Evolutionary conservation across 1,284 basidiomycete species (phyloP).

Genomic region (Ustilago shanxiensis): DNA sequence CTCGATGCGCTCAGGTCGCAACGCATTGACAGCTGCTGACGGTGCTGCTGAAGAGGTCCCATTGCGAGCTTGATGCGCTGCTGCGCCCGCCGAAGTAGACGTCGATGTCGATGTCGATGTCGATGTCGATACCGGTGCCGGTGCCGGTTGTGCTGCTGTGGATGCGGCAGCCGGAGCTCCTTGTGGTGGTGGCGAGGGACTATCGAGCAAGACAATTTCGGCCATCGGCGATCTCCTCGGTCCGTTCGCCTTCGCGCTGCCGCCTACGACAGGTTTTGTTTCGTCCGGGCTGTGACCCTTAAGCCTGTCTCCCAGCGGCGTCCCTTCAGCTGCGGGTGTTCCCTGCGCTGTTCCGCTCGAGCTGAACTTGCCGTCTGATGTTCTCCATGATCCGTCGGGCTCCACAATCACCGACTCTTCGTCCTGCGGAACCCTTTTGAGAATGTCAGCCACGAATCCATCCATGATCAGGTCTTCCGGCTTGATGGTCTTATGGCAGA

Average conservation of each 20-base stretch:
- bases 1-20: constrained; percentile 35
- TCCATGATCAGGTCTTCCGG: constrained; percentile 89
- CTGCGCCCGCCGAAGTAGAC: neutral
- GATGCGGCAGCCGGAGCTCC: constrained; percentile 2
- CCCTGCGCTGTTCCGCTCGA: constrained; percentile 33
- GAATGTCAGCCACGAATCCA: constrained; percentile 83
- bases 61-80: constrained; percentile 11
- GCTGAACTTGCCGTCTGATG: constrained; percentile 81
- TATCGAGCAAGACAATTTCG: constrained; percentile 46
- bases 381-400: constrained; percentile 94
- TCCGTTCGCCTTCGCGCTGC: constrained; percentile 12
- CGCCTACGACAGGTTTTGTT: constrained; percentile 17
- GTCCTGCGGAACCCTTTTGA: constrained; percentile 80
- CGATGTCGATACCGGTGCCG: neutral
- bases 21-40: neutral
- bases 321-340: constrained; percentile 19
- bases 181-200: constrained; percentile 34
- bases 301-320: constrained; percentile 19
- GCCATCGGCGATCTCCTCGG: constrained; percentile 8
- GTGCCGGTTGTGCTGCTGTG: neutral
- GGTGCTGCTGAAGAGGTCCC: constrained; percentile 2
- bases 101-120: neutral
- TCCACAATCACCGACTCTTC: constrained; percentile 94
- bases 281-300: constrained; percentile 14
- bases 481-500: constrained; percentile 85